Evolutionary conservation across 164 flowering plant genomes (phyloP), one percentile per base, ranked within the genome.

Genomic region (Aristolochia fimbriata): DNA sequence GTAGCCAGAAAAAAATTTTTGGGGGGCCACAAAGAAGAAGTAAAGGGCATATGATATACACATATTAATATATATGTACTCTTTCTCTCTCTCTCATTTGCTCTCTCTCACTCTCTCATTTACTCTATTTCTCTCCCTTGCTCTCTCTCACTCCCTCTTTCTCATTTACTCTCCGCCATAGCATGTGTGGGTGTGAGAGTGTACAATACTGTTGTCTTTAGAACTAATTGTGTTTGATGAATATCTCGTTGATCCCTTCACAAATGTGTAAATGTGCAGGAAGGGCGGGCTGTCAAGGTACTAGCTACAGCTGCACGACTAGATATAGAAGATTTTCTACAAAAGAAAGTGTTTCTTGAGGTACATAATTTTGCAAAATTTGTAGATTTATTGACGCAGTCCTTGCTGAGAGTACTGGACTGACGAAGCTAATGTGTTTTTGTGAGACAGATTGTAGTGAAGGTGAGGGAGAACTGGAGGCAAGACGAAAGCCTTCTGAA

Each of bases 311-410:
- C 97, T 64, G 83, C 99, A 51, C 82, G 99, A 57, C 91, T 88
- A 25, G 99, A 94, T 71, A 87, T 94, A 33, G 99, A 94, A 77
- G 96, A 91, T 76, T 91, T 94, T 74, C 65, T 94, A 71, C 95
- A 91, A 73, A 94, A 94, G 86, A 82, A 91, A 77, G 99, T 94
- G 45, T 94, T 54, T 76, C 89, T 94, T 24, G 99, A 91, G 97
- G 99, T 93, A 47, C 20, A 3, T 22, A 43, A 15, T 15, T 59
- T 47, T 27, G 30, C 30, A 16, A 8, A 24, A 27, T 20, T 49
- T 4, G 20, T 49, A 17, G 19, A 4, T 13, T 27, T 49, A 49
- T 8, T 49, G 10, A 17, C n/a, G 19, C 6, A 4, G 52, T 17
- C 16, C 22, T 20, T 49, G 9, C 4, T 49, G 52, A 8, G 27